Base-by-base conservation (phyloP, 768 basidiomycete genomes). In the Rhodotorula diobovata region DNA sequence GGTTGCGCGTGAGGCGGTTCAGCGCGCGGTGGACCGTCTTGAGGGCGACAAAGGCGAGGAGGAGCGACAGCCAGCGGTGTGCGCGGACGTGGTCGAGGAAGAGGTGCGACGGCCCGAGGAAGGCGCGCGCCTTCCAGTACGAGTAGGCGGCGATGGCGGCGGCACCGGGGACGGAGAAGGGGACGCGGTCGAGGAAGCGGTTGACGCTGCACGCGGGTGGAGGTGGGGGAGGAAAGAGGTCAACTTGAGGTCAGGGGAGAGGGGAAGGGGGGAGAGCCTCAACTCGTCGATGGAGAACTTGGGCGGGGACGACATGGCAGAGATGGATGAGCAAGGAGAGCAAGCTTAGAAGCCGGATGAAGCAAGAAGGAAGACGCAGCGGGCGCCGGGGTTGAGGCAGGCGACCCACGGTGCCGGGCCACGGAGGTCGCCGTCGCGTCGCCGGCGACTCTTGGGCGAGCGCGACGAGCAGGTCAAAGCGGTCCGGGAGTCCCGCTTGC, bases 101-200 rank as follows among this genome's bases (percentile, higher is more conserved):
- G 41, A 46, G n/a, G 56, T 57, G 67, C 28, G 51, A 43, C 0
- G 55, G 37, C 21, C 72, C 72, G 37, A 55, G 46, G 46, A 67
- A 20, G 16, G 43, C 1, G 15, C 59, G 66, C 3, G 71, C 28
- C 20, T 62, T 56, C 63, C 41, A 61, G 66, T n/a, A 72, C 43
- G 62, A 63, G 46, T 45, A 56, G 37, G 41, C 28, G 28, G 63
- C 63, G 53, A 72, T 21, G 37, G 45, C 56, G 10, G 54, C 43
- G 0, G 72, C 67, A 1, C 59, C 67, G 10, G 61, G 61, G 5
- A 59, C 21, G 14, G 67, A 69, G 28, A 68, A 41, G 20, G 55
- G 63, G 28, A 41, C 48, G n/a, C n/a, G 41, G 72, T 73, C 72
- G 55, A 73, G 72, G 60, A 68, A 55, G 12, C 72, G 67, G 45